A percentile compares a stretch with the other conserved stretches of the same genome.
Conservation (phyloP, 768 basidiomycete genomes). For the Tephrocybe sp. region DNA sequence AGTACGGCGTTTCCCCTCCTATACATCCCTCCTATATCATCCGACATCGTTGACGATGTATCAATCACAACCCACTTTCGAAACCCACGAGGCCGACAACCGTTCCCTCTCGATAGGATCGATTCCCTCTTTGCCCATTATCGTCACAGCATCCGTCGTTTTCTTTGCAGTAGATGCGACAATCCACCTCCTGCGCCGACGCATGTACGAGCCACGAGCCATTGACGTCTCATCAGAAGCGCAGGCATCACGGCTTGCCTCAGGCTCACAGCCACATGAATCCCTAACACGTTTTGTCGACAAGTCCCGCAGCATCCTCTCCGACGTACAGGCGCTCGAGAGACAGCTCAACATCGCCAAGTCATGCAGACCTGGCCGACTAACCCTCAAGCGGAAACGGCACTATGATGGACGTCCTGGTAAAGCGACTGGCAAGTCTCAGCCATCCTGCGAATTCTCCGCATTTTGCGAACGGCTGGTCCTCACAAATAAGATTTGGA, state of each 20-base stretch:
- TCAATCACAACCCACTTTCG: constrained; percentile 12
- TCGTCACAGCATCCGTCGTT: constrained; percentile 30
- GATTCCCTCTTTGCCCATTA: constrained; percentile 26
- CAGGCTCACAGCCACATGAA: constrained; percentile 1
- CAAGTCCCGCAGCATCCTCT: constrained; percentile 24
- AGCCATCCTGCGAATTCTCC: constrained; percentile 25
- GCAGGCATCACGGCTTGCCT: background rate
- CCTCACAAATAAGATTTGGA: constrained; percentile 36
- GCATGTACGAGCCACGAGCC: constrained; percentile 16
- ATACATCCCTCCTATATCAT: background rate
- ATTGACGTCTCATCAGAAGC: background rate
- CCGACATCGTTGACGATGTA: background rate
- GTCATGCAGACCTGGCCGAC: background rate
- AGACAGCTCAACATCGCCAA: constrained; percentile 15
- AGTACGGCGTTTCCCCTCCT: background rate
- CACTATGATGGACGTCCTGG: constrained; percentile 3
- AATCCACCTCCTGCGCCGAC: constrained; percentile 18
- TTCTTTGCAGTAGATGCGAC: constrained; percentile 31
- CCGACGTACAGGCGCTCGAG: constrained; percentile 27
- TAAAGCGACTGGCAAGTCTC: background rate
- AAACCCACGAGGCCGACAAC: constrained; percentile 11
- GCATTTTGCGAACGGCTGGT: constrained; percentile 40
- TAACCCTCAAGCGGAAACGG: background rate
- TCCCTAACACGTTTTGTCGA: constrained; percentile 17
- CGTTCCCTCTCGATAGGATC: constrained; percentile 9